Conservation (phyloP, 495 filamentous ascomycete genomes). For the Mytilinidion resinicola region DNA sequence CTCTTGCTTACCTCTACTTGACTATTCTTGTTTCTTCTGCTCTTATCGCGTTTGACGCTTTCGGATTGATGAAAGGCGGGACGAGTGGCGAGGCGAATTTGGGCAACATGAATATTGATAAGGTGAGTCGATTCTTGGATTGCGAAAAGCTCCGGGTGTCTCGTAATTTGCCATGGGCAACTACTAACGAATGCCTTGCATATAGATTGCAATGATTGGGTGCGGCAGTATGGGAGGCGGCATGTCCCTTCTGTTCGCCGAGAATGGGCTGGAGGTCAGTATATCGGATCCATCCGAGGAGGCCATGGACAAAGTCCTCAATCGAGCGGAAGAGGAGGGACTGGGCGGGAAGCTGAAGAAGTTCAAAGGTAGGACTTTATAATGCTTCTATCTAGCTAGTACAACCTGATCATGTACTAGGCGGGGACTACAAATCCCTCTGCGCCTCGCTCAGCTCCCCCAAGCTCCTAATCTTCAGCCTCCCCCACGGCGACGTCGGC, state of each 20-base stretch:
- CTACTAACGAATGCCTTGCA: neutral
- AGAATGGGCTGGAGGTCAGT: slow-evolving; percentile 54
- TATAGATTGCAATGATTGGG: slow-evolving; percentile 55
- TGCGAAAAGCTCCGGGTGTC: too few species aligned
- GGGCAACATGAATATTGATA: neutral
- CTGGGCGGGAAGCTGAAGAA: slow-evolving; percentile 35
- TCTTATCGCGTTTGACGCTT: slow-evolving; percentile 3
- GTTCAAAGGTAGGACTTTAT: slow-evolving; percentile 21
- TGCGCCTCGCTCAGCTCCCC: slow-evolving; percentile 24
- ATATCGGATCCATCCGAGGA: slow-evolving; percentile 51
- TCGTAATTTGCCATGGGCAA: too few species aligned
- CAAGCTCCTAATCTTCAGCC: slow-evolving; percentile 56
- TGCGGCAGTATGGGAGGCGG: slow-evolving; percentile 61
- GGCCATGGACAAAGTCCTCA: slow-evolving; percentile 42
- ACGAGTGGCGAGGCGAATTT: neutral
- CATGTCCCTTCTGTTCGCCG: slow-evolving; percentile 60
- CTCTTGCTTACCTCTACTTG: slow-evolving; percentile 2
- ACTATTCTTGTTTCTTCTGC: neutral
- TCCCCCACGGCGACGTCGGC: slow-evolving; percentile 62
- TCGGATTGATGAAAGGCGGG: neutral
- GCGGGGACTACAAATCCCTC: slow-evolving; percentile 14
- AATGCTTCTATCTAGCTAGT: neutral
- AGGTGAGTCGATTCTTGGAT: neutral
- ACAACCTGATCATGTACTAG: too few species aligned
- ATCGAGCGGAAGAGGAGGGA: slow-evolving; percentile 34